Conservation (phyloP, 371 early-diverging fungal genomes). For the Haplosporangium sp. region DNA sequence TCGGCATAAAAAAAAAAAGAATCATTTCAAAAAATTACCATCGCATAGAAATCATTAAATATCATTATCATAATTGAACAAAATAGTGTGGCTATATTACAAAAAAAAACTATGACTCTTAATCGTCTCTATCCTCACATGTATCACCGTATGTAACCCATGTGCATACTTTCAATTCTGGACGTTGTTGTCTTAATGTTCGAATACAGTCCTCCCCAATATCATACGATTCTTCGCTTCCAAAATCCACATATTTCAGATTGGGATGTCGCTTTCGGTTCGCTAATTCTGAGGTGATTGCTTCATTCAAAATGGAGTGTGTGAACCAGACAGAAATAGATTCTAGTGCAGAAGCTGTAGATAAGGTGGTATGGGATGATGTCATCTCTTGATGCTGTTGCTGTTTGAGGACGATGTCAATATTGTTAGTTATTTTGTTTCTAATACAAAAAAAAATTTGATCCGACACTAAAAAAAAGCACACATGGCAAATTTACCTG, state of each 20-base stretch:
- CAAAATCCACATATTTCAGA: constrained; percentile 38
- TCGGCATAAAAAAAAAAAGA: constrained; percentile 29
- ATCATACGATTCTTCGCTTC: constrained; percentile 47
- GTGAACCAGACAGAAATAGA: constrained; percentile 44
- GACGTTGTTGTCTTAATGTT: constrained; percentile 14
- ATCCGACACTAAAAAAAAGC: not conserved
- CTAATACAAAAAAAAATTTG: not conserved
- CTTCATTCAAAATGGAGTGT: constrained; percentile 33
- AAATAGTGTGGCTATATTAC: no score
- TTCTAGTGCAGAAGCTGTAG: constrained; percentile 29
- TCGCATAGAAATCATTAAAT: not conserved
- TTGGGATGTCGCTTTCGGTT: constrained; percentile 31
- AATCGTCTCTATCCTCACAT: constrained; percentile 43
- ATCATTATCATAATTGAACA: not conserved
- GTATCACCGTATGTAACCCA: constrained; percentile 41
- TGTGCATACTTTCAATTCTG: constrained; percentile 15
- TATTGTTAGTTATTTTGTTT: not conserved
- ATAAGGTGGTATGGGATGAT: not conserved
- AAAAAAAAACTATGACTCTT: not conserved
- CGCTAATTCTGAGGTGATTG: constrained; percentile 27
- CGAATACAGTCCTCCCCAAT: constrained; percentile 20
- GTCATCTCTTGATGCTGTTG: constrained; percentile 7
- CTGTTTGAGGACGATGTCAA: not conserved
- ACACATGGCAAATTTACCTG: constrained; percentile 10
- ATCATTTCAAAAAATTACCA: not conserved